Conservation (phyloP, 768 basidiomycete species). For the Leccinum incarnatum region DNA sequence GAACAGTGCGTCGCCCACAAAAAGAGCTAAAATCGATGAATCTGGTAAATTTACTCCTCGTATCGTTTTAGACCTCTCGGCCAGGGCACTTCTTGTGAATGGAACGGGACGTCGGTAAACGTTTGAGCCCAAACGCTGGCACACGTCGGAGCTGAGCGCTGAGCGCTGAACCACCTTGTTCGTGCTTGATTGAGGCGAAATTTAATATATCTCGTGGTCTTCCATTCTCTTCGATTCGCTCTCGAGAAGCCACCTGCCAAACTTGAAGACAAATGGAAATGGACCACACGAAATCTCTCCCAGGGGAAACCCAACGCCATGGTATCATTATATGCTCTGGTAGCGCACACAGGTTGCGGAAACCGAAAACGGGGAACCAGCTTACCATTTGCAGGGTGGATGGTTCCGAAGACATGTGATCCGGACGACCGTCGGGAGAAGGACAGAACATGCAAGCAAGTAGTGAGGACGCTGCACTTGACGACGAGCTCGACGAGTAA, state of each 20-base stretch:
- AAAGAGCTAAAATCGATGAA: constrained; percentile 8
- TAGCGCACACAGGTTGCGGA: not conserved
- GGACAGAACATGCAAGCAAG: not conserved
- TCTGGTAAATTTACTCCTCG: constrained; percentile 8
- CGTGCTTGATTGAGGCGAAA: not conserved
- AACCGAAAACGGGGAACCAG: constrained; percentile 3
- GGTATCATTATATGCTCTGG: not conserved
- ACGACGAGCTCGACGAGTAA: not conserved
- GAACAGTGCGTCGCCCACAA: not conserved
- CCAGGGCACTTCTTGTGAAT: not conserved
- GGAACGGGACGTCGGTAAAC: not conserved
- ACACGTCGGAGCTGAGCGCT: not conserved
- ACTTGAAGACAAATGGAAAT: constrained; percentile 5
- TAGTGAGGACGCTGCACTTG: not conserved
- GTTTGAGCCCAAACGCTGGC: not conserved
- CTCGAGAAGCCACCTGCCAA: constrained; percentile 10
- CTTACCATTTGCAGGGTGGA: not conserved
- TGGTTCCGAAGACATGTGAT: not conserved
- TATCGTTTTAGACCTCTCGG: not conserved
- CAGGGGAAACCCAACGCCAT: not conserved
- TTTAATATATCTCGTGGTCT: not conserved
- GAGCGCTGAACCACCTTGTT: not conserved
- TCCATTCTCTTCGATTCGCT: constrained; percentile 9
- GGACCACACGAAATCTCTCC: not conserved
- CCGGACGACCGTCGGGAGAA: not conserved